Conservation (phyloP, 2,329 filamentous ascomycete species). For the Sporothrix protearum region DNA sequence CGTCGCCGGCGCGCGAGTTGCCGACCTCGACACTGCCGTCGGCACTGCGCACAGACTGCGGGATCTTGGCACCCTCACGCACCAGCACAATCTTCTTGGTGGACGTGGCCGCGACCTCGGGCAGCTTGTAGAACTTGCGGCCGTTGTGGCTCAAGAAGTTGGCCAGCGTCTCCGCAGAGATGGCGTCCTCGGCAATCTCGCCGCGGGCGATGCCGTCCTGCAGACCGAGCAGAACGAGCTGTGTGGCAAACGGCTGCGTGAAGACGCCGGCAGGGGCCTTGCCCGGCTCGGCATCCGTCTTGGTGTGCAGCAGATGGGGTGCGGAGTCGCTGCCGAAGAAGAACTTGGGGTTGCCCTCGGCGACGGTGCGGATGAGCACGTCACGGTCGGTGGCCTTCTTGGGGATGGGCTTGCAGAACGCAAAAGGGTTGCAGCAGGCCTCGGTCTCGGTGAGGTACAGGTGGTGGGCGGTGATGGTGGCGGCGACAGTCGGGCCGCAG, state of each 20-base stretch:
- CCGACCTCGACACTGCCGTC: slow-evolving; percentile 44
- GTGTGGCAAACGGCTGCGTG: slow-evolving; percentile 67
- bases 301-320: slow-evolving; percentile 59
- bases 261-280: slow-evolving; percentile 71
- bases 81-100: slow-evolving; percentile 38
- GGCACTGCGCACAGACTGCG: slow-evolving; percentile 38
- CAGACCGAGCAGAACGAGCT: slow-evolving; percentile 56
- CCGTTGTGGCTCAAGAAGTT: slow-evolving; percentile 54
- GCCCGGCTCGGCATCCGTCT: slow-evolving; percentile 48
- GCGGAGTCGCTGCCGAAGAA: slow-evolving; percentile 69
- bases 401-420: slow-evolving; percentile 65
- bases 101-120: slow-evolving; percentile 29
- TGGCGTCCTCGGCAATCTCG: slow-evolving; percentile 48
- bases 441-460: slow-evolving; percentile 55
- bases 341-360: slow-evolving; percentile 61
- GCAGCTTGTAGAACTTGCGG: slow-evolving; percentile 52
- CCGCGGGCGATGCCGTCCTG: slow-evolving; percentile 58
- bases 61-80: slow-evolving; percentile 42
- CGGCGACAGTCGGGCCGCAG: slow-evolving; percentile 73
- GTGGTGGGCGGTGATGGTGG: slow-evolving; percentile 84
- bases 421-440: slow-evolving; percentile 29
- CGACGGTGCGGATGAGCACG: slow-evolving; percentile 64
- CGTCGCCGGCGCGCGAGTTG: slow-evolving; percentile 41
- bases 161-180: slow-evolving; percentile 53
- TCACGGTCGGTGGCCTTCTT: slow-evolving; percentile 69